Conservation (phyloP, 345 rosid genomes). For the Gossypium mustelinum region DNA sequence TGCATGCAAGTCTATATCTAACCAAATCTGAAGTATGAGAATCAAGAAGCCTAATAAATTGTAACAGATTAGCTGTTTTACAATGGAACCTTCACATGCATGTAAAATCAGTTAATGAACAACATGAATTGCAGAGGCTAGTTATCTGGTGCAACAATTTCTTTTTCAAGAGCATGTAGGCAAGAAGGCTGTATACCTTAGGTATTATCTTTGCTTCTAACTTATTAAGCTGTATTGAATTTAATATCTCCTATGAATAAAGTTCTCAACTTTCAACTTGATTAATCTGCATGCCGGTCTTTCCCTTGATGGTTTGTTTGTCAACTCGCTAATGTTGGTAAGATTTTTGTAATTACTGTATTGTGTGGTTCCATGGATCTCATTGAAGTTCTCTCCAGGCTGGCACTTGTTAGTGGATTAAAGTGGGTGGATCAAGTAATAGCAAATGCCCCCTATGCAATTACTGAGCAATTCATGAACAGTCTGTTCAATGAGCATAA, state of each 20-base stretch:
- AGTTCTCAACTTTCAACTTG: not conserved
- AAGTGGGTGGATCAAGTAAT: conserved; percentile 98
- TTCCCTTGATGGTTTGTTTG: conserved; percentile 5
- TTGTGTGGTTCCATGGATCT: conserved; percentile 15
- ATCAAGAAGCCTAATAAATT: not conserved
- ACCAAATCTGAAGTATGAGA: not conserved
- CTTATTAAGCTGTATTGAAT: not conserved
- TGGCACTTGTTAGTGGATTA: conserved; percentile 80
- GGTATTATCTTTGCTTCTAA: not conserved
- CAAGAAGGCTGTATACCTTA: not conserved
- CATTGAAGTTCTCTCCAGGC: conserved; percentile 37
- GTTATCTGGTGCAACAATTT: not conserved
- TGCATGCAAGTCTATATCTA: not conserved
- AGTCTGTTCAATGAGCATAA: conserved; percentile 70
- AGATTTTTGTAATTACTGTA: conserved; percentile 2
- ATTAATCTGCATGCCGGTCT: not conserved
- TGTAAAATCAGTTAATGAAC: not conserved
- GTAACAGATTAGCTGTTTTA: not conserved
- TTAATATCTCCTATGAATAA: not conserved
- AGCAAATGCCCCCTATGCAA: conserved; percentile 83
- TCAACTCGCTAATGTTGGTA: not conserved
- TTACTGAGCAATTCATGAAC: conserved; percentile 85
- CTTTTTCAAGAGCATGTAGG: not conserved
- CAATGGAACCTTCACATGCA: not conserved
- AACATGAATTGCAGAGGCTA: not conserved